These are phyloP conservation scores for Phytophthora hybrid DNA, from an alignment of 352 stramenopile species.

Conservation along the genomic window DNA sequence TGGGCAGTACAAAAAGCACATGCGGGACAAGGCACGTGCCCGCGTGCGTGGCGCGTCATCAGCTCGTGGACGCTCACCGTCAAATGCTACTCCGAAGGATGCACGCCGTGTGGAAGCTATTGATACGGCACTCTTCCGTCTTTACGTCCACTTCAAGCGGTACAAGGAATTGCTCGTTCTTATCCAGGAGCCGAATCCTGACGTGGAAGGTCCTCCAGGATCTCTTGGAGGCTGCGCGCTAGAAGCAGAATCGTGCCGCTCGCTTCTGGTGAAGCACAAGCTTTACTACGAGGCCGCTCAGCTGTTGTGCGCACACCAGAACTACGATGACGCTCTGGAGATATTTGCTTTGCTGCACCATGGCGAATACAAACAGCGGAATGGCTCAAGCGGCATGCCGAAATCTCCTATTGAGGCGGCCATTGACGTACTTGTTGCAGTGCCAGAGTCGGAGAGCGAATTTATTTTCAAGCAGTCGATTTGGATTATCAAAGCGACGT, in stretches of 20 bases:
- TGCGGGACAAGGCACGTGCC: conserved; percentile 72
- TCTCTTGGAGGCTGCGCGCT: conserved; percentile 60
- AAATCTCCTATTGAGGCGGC: conserved; percentile 90
- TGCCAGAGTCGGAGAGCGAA: conserved; percentile 78
- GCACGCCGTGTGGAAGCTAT: conserved; percentile 81
- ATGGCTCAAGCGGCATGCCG: conserved; percentile 68
- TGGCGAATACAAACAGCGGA: conserved; percentile 83
- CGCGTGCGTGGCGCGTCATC: conserved; percentile 48
- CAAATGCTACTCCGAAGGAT: conserved; percentile 63
- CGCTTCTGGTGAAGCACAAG: conserved; percentile 73
- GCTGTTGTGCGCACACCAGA: conserved; percentile 72
- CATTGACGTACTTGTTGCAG: conserved; percentile 87
- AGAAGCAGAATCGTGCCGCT: conserved; percentile 73
- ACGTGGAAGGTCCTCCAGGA: conserved; percentile 49
- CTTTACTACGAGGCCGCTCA: conserved; percentile 86
- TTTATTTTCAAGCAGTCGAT: conserved; percentile 91
- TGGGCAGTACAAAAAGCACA: conserved; percentile 83
- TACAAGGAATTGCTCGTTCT: conserved; percentile 84
- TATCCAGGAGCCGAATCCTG: conserved; percentile 73
- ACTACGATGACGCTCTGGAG: conserved; percentile 80
- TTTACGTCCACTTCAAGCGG: conserved; percentile 83
- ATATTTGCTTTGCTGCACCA: conserved; percentile 82
- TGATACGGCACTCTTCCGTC: conserved; percentile 83
- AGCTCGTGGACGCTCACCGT: conserved; percentile 48
- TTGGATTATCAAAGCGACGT: conserved; percentile 84